Conservation (phyloP, 345 rosid species). For the Cardamine occulta region DNA sequence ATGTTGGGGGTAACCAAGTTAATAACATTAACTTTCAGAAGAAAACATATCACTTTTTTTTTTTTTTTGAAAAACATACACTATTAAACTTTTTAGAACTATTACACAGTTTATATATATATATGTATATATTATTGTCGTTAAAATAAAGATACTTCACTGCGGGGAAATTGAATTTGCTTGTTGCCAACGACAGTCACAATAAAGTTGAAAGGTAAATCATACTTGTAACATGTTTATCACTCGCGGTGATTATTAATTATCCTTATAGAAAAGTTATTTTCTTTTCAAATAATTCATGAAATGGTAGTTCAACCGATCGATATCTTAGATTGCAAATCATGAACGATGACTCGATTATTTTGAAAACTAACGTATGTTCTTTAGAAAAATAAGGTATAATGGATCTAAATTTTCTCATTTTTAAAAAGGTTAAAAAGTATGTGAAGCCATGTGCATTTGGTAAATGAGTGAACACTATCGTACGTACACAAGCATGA, state of each 20-base stretch:
- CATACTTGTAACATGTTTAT: background rate
- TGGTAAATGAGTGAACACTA: background rate
- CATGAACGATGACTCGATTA: background rate
- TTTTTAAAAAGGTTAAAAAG: background rate
- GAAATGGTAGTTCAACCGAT: background rate
- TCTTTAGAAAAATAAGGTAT: background rate
- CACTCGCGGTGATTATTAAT: background rate
- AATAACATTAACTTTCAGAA: slow-evolving; percentile 20
- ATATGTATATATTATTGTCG: background rate
- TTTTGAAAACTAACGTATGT: background rate
- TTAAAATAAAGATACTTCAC: background rate
- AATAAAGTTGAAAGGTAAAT: background rate
- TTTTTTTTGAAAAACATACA: background rate
- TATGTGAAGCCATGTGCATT: slow-evolving; percentile 2
- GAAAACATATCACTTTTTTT: background rate
- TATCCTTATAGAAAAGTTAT: background rate
- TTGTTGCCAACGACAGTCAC: too few species aligned
- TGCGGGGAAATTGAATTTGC: background rate
- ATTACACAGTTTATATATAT: too few species aligned
- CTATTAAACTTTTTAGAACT: too few species aligned
- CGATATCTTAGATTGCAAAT: background rate
- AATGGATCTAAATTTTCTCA: background rate
- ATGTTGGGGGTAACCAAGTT: slow-evolving; percentile 39
- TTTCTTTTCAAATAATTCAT: background rate
- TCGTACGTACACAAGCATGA: slow-evolving; percentile 1